Conservation (phyloP, 768 basidiomycete species). For the Termitomyces sp. region DNA sequence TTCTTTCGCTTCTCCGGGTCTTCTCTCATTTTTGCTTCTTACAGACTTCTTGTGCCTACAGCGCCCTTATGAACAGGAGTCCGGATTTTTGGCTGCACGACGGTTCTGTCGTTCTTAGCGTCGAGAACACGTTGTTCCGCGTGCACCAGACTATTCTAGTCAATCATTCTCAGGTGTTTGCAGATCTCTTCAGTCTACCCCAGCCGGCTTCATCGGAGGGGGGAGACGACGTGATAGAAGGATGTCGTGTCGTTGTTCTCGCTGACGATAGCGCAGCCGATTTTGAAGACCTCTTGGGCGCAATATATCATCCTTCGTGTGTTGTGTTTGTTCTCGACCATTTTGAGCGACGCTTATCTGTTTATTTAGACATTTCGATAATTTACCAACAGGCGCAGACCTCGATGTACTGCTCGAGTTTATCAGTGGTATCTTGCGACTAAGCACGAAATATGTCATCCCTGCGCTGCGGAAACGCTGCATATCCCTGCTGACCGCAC, state of each 20-base stretch:
- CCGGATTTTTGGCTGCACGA: conserved; percentile 40
- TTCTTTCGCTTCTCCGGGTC: not conserved
- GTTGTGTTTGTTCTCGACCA: conserved; percentile 2
- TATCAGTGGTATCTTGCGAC: conserved; percentile 49
- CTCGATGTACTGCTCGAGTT: conserved; percentile 40
- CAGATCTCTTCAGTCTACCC: conserved; percentile 54
- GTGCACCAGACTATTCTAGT: conserved; percentile 42
- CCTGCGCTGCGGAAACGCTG: conserved; percentile 46
- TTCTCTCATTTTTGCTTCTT: not conserved
- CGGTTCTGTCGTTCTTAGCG: conserved; percentile 37
- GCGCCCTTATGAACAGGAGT: not conserved
- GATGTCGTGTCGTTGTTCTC: conserved; percentile 45
- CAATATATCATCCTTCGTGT: conserved; percentile 47
- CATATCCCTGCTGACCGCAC: conserved; percentile 37
- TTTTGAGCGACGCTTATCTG: not conserved
- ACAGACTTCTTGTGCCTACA: not conserved
- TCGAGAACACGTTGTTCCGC: conserved; percentile 34
- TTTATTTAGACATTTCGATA: conserved; percentile 30
- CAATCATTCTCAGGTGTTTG: conserved; percentile 61
- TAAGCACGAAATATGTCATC: conserved; percentile 61
- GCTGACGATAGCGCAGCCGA: conserved; percentile 39
- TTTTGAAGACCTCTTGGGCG: conserved; percentile 43
- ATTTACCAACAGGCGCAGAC: conserved; percentile 26
- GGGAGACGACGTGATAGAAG: conserved; percentile 36
- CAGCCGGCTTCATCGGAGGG: conserved; percentile 27